Conservation (phyloP, 345 rosid species). For the Euphorbia lathyris region DNA sequence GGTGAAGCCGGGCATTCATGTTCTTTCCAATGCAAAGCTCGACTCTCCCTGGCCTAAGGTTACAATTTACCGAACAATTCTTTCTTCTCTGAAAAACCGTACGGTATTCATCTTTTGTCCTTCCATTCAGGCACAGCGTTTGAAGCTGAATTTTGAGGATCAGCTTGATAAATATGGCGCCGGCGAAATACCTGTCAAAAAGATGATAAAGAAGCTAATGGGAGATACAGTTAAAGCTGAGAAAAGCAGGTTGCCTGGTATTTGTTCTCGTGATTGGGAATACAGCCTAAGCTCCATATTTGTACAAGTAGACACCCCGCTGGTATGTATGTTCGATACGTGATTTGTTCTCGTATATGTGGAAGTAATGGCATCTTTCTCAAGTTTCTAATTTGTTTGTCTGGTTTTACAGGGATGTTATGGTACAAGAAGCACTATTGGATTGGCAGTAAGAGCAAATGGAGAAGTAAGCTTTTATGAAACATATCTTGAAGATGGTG, state of each 20-base stretch:
- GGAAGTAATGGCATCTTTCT: background rate
- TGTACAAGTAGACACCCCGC: conserved; percentile 53
- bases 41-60: conserved; percentile 63
- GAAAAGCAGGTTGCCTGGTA: conserved; percentile 45
- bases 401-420: conserved; percentile 40
- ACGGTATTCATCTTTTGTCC: background rate
- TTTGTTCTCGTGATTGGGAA: conserved; percentile 60
- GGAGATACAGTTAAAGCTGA: conserved; percentile 52
- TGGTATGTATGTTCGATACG: no score
- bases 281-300: conserved; percentile 46
- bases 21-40: conserved; percentile 57
- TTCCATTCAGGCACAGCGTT: conserved; percentile 41
- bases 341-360: background rate
- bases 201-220: conserved; percentile 52
- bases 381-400: background rate
- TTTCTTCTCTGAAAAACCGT: background rate
- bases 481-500: conserved; percentile 42
- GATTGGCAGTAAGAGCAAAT: conserved; percentile 34
- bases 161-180: conserved; percentile 35
- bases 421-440: conserved; percentile 61
- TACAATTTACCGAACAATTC: background rate
- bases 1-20: conserved; percentile 65
- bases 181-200: conserved; percentile 35
- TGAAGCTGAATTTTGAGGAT: conserved; percentile 38
- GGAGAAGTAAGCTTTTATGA: conserved; percentile 53